Evolutionary conservation across 2,329 filamentous ascomycete genomes (phyloP), one percentile per base, ranked within the genome.

Genomic region (Scolecobasidium constrictum): DNA sequence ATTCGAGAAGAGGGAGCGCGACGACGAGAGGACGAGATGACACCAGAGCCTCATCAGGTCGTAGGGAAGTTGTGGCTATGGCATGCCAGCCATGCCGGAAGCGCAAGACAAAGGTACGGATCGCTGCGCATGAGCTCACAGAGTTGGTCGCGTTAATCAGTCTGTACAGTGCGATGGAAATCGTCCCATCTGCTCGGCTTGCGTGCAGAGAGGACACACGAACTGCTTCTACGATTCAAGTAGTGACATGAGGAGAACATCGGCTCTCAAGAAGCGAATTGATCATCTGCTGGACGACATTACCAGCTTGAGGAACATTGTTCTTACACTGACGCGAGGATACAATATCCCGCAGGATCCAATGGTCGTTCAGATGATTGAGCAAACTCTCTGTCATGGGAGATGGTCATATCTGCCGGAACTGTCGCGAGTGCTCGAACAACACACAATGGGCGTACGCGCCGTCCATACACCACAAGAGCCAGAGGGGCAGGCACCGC

Each of bases 221-320:
- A 42, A 49, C 15, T 50, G 49, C 34, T n/a, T 23, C 15, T 50
- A 50, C 47, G 48, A 50, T 33, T 41, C 40, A 6, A 37, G 40
- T 4, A 42, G 46, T 4, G 49, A 50, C 26, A 46, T 49, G 35
- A 35, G 49, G 28, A 40, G 49, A 20, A 50, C 49, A 11, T 21
- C 46, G 9, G 39, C 49, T 1, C 34, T 50, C 17, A 50, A 49
- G 34, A 40, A 48, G 18, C 34, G 40, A 12, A 49, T 50, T 12
- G 20, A 35, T 9, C 35, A 43, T 2, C 21, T 46, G 13, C 19
- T 34, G 18, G 19, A 15, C n/a, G 40, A 42, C n/a, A 28, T 17
- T 3, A 7, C 11, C 4, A 34, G 34, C 21, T 20, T 42, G 3
- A 35, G 22, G 34, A 36, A 9, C 4, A 42, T 42, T 20, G 26